phyloP scores from a whole-genome alignment of 2,329 filamentous ascomycete genomes.

The Phyllosticta citribraziliensis region DNA sequence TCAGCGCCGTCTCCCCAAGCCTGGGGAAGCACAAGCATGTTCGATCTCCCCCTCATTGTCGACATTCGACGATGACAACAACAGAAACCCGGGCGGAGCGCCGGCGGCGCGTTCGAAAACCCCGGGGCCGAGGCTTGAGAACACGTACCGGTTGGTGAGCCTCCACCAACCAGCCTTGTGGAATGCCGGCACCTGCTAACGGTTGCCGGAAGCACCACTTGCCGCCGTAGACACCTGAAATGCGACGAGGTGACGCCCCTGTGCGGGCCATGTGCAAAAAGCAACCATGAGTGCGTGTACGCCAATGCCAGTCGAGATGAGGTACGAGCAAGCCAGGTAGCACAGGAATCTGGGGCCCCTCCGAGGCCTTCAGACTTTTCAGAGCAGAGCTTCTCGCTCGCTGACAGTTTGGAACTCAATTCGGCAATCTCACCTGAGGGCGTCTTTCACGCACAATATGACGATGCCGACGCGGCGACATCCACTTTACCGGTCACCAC shows the following conservation, averaged over 20 bases:
- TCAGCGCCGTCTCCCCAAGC: background rate
- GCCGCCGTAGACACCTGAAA: constrained; percentile 40
- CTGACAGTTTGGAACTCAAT: background rate
- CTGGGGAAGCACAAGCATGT: background rate
- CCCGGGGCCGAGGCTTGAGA: constrained; percentile 34
- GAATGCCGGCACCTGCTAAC: background rate
- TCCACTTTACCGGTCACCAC: background rate
- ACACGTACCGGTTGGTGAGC: constrained; percentile 34
- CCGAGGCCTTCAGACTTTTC: background rate
- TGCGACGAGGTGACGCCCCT: constrained; percentile 39
- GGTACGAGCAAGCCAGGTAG: background rate
- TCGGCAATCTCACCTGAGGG: background rate
- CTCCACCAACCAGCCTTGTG: background rate
- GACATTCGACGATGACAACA: background rate
- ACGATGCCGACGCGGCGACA: background rate
- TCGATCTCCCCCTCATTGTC: background rate
- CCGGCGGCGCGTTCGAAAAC: constrained; percentile 21
- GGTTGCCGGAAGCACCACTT: constrained; percentile 28
- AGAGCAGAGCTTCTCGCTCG: background rate
- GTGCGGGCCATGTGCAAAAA: constrained; percentile 36
- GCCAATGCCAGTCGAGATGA: background rate
- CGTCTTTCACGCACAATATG: background rate
- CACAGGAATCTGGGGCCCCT: background rate
- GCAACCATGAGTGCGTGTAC: constrained; percentile 33
- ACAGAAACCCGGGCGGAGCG: background rate